Base-by-base conservation (phyloP, 2,329 filamentous ascomycete genomes). In the Beauveria sp. region DNA sequence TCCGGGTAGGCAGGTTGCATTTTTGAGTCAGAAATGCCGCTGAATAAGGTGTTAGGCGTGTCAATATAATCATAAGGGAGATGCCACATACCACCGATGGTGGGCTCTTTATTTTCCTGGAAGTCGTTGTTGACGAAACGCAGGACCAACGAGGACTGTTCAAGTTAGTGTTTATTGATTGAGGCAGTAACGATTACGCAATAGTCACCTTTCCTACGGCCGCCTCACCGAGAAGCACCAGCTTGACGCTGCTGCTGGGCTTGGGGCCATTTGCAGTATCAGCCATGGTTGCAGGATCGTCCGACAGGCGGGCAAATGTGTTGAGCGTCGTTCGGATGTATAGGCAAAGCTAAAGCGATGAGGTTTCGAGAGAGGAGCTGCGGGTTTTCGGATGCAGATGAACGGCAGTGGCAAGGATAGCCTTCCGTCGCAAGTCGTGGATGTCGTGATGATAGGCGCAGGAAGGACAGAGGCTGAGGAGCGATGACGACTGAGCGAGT, bases 111-210 rank as follows among this genome's bases (percentile, higher is more conserved):
- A 79, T 98, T 98, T 79, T 98, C 95, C 81, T 99, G 95, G 72
- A 99, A 99, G 78, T 98, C 93, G 79, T 99, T 95, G 83, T 98
- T 98, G 74, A 99, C 95, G 78, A 99, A 99, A 72, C 95, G 91
- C 73, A 99, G 84, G 65, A 99, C 95, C 63, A 99, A 87, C 51
- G 95, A 99, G 55, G 95, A 98, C 95, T 96, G 71, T 63, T 60
- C 63, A 65, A 60, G 56, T 59, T 64, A 75, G 66, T 47, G 30
- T 20, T 7, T 16, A 18, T 6, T 38, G 22, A 3, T 16, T 20
- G 20, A 26, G 26, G 5, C 4, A n/a, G 6, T 5, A 28, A 9
- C 4, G 6, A 12, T 28, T 49, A 5, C 38, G 30, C 7, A 53
- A n/a, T n/a, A 47, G 43, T 75, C 81, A 96, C 95, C 89, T 99